Conservation (phyloP, 768 basidiomycete genomes). For the Boletus vermiculosoides region DNA sequence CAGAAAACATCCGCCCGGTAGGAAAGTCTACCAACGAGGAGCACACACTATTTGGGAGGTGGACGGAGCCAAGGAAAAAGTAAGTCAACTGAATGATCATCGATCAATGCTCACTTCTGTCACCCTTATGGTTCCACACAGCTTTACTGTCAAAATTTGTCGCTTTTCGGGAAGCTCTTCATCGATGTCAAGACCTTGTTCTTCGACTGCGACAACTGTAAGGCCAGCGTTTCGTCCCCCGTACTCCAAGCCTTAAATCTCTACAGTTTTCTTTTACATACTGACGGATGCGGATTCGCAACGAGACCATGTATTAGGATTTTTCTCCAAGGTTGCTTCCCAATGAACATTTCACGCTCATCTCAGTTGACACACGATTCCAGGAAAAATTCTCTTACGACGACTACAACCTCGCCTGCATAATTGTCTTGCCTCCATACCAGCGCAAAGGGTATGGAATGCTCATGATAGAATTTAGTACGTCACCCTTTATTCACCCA, state of each 20-base stretch:
- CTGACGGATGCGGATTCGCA: constrained; percentile 80
- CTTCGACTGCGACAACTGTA: constrained; percentile 87
- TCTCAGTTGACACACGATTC: neutral
- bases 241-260: neutral
- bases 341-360: neutral
- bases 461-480: constrained; percentile 98
- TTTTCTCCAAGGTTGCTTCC: constrained; percentile 57
- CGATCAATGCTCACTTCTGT: neutral
- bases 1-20: constrained; percentile 74
- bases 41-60: constrained; percentile 95
- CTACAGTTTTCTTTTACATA: constrained; percentile 81
- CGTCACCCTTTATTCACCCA: constrained; percentile 28
- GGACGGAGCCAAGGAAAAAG: constrained; percentile 85
- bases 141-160: constrained; percentile 96
- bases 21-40: constrained; percentile 86
- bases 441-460: constrained; percentile 90
- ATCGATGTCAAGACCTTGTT: constrained; percentile 97
- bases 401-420: constrained; percentile 96
- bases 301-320: constrained; percentile 76
- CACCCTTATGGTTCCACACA: constrained; percentile 32
- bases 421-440: constrained; percentile 91
- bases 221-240: constrained; percentile 23
- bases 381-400: constrained; percentile 96
- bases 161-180: constrained; percentile 96
- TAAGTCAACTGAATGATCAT: constrained; percentile 35